Evolutionary conservation across 2,329 filamentous ascomycete species (phyloP).

Genomic region (Kalaharituber pfeilii): DNA sequence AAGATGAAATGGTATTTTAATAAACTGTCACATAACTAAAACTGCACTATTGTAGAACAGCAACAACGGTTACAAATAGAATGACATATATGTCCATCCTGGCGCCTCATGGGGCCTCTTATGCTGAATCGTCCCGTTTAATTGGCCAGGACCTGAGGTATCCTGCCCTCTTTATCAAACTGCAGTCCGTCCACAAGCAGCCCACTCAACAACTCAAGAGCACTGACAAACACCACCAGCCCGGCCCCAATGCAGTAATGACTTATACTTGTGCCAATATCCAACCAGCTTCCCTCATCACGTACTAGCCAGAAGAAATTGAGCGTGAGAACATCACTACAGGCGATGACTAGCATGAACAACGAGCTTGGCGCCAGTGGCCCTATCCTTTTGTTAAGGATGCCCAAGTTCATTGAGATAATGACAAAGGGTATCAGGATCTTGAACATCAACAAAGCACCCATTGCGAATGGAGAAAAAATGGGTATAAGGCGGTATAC

Average conservation of each 20-base stretch:
- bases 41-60: too few species aligned
- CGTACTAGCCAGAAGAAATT: constrained; percentile 97
- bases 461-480: constrained; percentile 87
- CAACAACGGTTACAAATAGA: too few species aligned
- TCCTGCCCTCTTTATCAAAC: constrained; percentile 34
- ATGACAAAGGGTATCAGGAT: constrained; percentile 84
- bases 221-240: constrained; percentile 78
- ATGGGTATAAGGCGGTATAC: constrained; percentile 74
- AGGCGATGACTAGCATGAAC: constrained; percentile 86
- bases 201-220: constrained; percentile 69
- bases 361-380: constrained; percentile 60
- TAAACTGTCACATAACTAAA: too few species aligned
- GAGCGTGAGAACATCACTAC: constrained; percentile 78
- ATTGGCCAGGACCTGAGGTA: too few species aligned
- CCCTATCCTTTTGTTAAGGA: constrained; percentile 67
- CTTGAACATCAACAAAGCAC: constrained; percentile 70
- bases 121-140: too few species aligned
- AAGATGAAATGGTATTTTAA: too few species aligned
- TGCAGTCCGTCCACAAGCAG: constrained; percentile 66
- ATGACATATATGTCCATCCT: too few species aligned
- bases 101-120: too few species aligned
- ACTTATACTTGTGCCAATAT: constrained; percentile 91
- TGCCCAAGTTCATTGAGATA: constrained; percentile 83
- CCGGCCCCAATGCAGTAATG: constrained; percentile 88
- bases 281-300: constrained; percentile 91